Conservation (phyloP, 2,329 filamentous ascomycete genomes). For the Hymenoscyphus fraxineus region DNA sequence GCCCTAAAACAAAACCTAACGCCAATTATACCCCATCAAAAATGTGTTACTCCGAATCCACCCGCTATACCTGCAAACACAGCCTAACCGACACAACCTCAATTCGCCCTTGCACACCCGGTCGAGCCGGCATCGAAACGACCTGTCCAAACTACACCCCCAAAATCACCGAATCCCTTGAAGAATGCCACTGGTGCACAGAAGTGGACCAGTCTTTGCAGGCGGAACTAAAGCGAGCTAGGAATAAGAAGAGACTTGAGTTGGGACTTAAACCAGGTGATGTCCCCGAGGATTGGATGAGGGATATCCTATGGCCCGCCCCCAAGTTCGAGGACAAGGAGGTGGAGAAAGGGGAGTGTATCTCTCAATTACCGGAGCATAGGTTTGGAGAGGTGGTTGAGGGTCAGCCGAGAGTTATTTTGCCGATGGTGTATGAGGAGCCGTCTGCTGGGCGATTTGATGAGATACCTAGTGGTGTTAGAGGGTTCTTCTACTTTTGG, state of each 20-base stretch:
- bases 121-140: background rate
- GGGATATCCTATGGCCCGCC: background rate
- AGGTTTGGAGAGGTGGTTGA: background rate
- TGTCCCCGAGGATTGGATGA: background rate
- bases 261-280: background rate
- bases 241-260: background rate
- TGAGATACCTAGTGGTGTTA: background rate
- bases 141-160: background rate
- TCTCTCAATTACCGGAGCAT: background rate
- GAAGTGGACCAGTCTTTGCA: background rate
- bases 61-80: background rate
- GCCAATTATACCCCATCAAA: background rate
- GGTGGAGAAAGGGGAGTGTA: background rate
- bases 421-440: background rate
- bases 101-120: background rate
- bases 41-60: background rate
- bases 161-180: background rate
- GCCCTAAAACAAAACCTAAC: background rate
- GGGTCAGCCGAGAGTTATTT: background rate
- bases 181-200: background rate
- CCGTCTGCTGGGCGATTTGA: background rate
- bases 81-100: background rate
- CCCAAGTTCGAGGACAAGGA: background rate
- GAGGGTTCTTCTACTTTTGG: background rate
- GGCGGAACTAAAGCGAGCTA: background rate